These are phyloP conservation scores for Stephania cephalantha DNA, from an alignment of 164 flowering plant species.

Conservation along the genomic window DNA sequence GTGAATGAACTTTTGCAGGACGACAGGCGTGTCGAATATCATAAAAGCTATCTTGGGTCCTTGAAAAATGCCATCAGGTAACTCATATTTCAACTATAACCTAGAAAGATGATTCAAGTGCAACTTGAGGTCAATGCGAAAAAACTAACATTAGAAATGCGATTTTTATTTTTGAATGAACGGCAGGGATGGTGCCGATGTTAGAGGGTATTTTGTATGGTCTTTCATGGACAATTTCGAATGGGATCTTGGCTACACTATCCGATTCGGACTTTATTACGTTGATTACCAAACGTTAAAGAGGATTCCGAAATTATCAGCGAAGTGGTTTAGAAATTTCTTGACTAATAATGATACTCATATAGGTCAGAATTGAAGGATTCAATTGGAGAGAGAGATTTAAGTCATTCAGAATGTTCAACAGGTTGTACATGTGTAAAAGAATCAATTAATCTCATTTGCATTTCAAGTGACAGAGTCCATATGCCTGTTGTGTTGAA, in stretches of 20 bases:
- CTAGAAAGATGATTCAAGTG: no score
- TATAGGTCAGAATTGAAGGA: not conserved
- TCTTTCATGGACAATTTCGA: conserved; percentile 18
- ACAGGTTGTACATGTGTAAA: no score
- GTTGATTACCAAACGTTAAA: conserved; percentile 12
- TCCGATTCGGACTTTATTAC: conserved; percentile 15
- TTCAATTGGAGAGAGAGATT: not conserved
- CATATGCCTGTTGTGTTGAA: no score
- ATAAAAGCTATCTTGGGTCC: conserved; percentile 38
- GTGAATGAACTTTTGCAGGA: conserved; percentile 25
- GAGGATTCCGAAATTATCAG: conserved; percentile 16
- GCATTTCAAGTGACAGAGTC: no score
- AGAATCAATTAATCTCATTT: no score
- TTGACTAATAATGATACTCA: conserved; percentile 3
- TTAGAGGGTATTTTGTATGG: conserved; percentile 21
- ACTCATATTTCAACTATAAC: not conserved
- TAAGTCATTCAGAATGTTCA: no score
- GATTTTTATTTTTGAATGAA: not conserved
- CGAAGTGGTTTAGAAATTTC: conserved; percentile 14
- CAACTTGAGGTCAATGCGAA: no score
- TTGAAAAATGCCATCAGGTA: conserved; percentile 46
- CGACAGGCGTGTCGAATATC: conserved; percentile 32
- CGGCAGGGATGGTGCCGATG: conserved; percentile 19
- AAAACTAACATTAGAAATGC: no score
- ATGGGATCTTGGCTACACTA: conserved; percentile 12